phyloP scores from a whole-genome alignment of 2,329 filamentous ascomycete species.

The Cryphonectria naterciae region DNA sequence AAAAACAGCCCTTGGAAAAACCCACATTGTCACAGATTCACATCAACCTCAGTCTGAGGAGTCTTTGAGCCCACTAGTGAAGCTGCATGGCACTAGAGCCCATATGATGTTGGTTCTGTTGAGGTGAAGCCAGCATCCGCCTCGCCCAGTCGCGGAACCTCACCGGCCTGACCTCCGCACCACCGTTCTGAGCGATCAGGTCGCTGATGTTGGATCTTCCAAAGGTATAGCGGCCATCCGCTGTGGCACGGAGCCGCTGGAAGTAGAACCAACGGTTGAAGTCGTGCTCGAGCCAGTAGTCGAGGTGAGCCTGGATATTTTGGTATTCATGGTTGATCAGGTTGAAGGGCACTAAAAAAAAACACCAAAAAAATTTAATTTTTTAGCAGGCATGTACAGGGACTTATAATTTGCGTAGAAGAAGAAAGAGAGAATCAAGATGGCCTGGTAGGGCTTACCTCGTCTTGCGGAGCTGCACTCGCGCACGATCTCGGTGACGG shows the following conservation, averaged over 20 bases:
- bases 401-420: constrained; percentile 23
- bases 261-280: constrained; percentile 56
- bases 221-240: constrained; percentile 70
- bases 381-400: too few species aligned
- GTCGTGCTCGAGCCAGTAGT: constrained; percentile 52
- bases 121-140: constrained; percentile 45
- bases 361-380: too few species aligned
- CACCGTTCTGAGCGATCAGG: constrained; percentile 41
- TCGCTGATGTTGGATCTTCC: constrained; percentile 63
- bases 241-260: constrained; percentile 68
- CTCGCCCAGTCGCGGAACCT: constrained; percentile 60
- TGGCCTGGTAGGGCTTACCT: constrained; percentile 40
- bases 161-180: constrained; percentile 51
- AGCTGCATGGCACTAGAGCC: constrained; percentile 22
- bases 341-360: constrained; percentile 43
- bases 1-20: too few species aligned
- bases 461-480: constrained; percentile 54
- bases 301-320: constrained; percentile 46
- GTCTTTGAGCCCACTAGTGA: background rate
- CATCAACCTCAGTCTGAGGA: background rate
- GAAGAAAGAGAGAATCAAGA: background rate
- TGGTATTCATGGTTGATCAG: constrained; percentile 44
- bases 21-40: background rate
- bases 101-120: constrained; percentile 7
- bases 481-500: constrained; percentile 61